Evolutionary conservation across 345 rosid species (phyloP), one percentile per base, ranked within the genome.

Genomic region (Mallotus nudiflorus): DNA sequence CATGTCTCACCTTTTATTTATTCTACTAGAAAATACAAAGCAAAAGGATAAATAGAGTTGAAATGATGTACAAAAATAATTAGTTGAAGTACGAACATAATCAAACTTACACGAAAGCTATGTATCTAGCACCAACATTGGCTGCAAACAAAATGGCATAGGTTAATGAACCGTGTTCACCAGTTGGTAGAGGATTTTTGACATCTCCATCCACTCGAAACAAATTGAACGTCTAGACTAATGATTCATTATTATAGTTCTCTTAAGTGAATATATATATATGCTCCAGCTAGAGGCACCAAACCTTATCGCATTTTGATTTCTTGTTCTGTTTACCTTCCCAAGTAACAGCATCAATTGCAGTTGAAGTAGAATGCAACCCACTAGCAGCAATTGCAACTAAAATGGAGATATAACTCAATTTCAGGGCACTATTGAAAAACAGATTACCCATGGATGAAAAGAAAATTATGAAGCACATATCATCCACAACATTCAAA

Each of bases 291-390:
- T 25, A 50, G n/a, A 46, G 60, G 31, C n/a, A 27, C 66, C 51
- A 75, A 45, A 94, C 96, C 97, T 90, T 89, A 74, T 90, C 98
- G 98, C 99, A 92, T 79, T 95, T 91, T 46, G 96, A 92, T 79
- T 88, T 95, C 85, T 91, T 91, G 83, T 85, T 92, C 25, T 84
- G 93, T 79, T 92, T 82, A 65, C 87, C 89, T 58, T 95, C 96
- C 27, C 88, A 83, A 44, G 76, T 40, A 80, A 72, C 66, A 70
- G 78, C 68, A 77, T 84, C 90, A n/a, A 78, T 71, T 51, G 80
- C 75, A 28, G 80, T 46, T 62, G 84, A 77, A 57, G 76, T 40
- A 5, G 91, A 59, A 54, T 71, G 81, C 73, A 85, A 68, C 49
- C 82, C 88, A 80, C 73, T 81, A 54, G 83, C 73, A 71, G 73